A percentile compares a stretch with the other conserved stretches of the same genome.
Conservation (phyloP, 2,329 filamentous ascomycete species). For the Pestalotiopsis sp. region DNA sequence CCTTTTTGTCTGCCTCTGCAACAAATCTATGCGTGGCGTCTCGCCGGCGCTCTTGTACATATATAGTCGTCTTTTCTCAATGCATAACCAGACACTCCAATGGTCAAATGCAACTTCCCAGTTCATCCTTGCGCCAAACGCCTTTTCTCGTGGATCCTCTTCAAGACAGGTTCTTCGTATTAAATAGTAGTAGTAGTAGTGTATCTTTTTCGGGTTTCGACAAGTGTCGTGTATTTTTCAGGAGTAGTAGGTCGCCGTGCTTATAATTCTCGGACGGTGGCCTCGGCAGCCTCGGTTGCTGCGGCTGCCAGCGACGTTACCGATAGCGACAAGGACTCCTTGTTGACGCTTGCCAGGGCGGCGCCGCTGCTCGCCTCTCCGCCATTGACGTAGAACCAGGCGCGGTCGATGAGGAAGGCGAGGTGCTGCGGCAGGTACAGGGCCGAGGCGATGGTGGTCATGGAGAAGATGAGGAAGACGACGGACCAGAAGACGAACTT, state of each 20-base stretch:
- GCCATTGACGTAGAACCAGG: conserved; percentile 94
- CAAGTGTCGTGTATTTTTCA: background rate
- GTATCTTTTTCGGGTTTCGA: background rate
- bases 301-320: conserved; percentile 30
- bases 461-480: conserved; percentile 84
- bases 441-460: conserved; percentile 82
- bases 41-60: background rate
- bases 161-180: background rate
- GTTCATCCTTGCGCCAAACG: conserved; percentile 7
- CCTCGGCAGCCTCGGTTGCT: conserved; percentile 26
- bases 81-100: background rate
- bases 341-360: conserved; percentile 36
- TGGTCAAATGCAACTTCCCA: background rate
- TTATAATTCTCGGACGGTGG: conserved; percentile 40
- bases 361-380: conserved; percentile 55
- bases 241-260: background rate
- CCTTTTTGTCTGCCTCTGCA: background rate
- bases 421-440: conserved; percentile 95
- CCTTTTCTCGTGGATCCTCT: background rate
- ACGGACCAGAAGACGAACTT: conserved; percentile 97
- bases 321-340: conserved; percentile 42
- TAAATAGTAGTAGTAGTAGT: background rate
- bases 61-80: background rate
- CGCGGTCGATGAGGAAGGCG: conserved; percentile 76
- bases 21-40: background rate